Evolutionary conservation across 768 basidiomycete species (phyloP).

Genomic region (Cubamyces lactineus): DNA sequence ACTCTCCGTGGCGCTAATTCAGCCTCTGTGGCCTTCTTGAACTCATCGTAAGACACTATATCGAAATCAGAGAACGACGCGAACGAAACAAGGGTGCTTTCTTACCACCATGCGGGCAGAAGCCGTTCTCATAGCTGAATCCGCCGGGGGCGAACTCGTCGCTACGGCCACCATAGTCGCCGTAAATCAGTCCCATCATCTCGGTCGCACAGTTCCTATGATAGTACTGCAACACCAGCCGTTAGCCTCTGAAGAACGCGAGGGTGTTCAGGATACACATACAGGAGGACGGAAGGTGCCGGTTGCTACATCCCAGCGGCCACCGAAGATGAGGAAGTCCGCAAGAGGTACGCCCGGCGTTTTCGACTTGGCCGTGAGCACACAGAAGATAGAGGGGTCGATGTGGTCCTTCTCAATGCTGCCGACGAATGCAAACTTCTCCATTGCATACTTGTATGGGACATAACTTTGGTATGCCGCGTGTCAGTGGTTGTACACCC

Average conservation of each 20-base stretch:
- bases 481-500: background rate
- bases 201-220: slow-evolving; percentile 66
- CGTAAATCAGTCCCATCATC: slow-evolving; percentile 67
- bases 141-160: slow-evolving; percentile 66
- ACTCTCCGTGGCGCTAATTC: slow-evolving; percentile 55
- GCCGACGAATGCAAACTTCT: slow-evolving; percentile 65
- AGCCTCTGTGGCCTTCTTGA: slow-evolving; percentile 56
- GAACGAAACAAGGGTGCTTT: background rate
- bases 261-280: slow-evolving; percentile 22
- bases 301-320: slow-evolving; percentile 64
- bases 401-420: slow-evolving; percentile 71
- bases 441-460: slow-evolving; percentile 67
- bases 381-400: slow-evolving; percentile 70
- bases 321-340: slow-evolving; percentile 67
- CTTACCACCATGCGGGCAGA: slow-evolving; percentile 66
- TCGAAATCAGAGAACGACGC: background rate
- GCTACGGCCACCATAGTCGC: slow-evolving; percentile 64
- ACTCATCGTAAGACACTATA: slow-evolving; percentile 61
- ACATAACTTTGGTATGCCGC: slow-evolving; percentile 48
- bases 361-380: slow-evolving; percentile 68
- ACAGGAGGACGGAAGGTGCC: slow-evolving; percentile 65
- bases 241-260: background rate
- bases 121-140: slow-evolving; percentile 64
- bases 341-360: slow-evolving; percentile 58
- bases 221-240: slow-evolving; percentile 49